Conservation (phyloP, 2,329 filamentous ascomycete species). For the Lecanicillium sp. region DNA sequence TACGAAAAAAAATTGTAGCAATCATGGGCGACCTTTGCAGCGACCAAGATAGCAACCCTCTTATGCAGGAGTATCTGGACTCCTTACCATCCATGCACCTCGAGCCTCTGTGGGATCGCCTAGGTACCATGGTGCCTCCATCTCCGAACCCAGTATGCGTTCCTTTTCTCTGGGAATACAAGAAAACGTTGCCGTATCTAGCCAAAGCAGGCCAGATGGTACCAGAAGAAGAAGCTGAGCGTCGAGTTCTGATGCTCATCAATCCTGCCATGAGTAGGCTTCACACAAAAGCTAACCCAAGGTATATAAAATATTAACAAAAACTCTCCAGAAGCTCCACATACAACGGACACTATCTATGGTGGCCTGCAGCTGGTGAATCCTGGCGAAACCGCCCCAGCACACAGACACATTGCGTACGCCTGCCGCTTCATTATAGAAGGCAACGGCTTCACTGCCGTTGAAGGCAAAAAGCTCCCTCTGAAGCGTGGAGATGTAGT, state of each 20-base stretch:
- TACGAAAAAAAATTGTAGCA: background rate
- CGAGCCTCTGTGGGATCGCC: slow-evolving; percentile 40
- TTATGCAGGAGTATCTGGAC: slow-evolving; percentile 20
- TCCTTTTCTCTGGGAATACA: slow-evolving; percentile 31
- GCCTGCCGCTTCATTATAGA: slow-evolving; percentile 51
- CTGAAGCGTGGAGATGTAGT: slow-evolving; percentile 47
- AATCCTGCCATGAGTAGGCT: slow-evolving; percentile 25
- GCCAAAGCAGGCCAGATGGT: slow-evolving; percentile 25
- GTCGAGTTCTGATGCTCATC: slow-evolving; percentile 32
- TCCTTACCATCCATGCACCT: slow-evolving; percentile 21
- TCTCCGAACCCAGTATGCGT: slow-evolving; percentile 32
- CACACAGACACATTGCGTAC: slow-evolving; percentile 48
- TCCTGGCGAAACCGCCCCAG: slow-evolving; percentile 45
- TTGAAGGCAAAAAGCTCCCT: slow-evolving; percentile 43
- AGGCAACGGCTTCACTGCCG: slow-evolving; percentile 47
- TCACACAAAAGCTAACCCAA: slow-evolving; percentile 12
- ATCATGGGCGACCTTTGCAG: slow-evolving; percentile 2
- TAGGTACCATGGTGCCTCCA: slow-evolving; percentile 37
- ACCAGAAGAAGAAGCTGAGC: slow-evolving; percentile 30
- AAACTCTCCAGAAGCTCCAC: slow-evolving; percentile 34
- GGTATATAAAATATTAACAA: background rate
- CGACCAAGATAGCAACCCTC: slow-evolving; percentile 12
- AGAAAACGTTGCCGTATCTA: slow-evolving; percentile 24
- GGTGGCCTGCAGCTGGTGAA: slow-evolving; percentile 48
- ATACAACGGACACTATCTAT: slow-evolving; percentile 50